A percentile compares a stretch with the other conserved stretches of the same genome.
Evolutionary conservation across 345 rosid genomes (phyloP).

Genomic region (Eucalyptus curtisii): DNA sequence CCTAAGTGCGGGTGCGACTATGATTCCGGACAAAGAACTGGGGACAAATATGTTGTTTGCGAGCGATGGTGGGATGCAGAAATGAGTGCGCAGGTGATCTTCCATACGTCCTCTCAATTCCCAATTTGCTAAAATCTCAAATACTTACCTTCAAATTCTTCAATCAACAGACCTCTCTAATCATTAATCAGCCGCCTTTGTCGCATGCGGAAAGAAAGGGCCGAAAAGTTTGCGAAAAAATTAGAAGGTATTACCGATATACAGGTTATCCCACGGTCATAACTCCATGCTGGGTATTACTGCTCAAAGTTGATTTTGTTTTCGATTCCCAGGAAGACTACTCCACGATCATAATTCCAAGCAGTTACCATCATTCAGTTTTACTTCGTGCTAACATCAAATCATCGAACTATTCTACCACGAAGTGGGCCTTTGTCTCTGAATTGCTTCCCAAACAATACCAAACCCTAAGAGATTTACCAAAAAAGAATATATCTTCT

Average conservation of each 20-base stretch:
- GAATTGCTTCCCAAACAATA: background rate
- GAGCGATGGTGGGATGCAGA: background rate
- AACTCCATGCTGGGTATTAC: background rate
- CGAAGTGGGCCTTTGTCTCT: background rate
- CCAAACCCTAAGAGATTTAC: background rate
- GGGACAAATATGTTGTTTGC: background rate
- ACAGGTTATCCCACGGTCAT: background rate
- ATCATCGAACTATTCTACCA: background rate
- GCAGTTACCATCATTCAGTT: background rate
- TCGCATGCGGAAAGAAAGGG: background rate
- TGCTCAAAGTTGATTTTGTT: background rate
- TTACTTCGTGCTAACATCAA: background rate
- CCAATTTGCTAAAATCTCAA: background rate
- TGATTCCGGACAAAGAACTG: background rate
- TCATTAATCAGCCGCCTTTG: background rate
- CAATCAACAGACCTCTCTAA: background rate
- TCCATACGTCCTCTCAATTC: background rate
- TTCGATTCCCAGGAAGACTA: background rate
- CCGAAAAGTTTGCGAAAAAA: background rate
- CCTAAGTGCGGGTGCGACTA: background rate
- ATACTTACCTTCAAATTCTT: background rate
- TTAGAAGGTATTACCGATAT: background rate
- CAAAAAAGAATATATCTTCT: background rate
- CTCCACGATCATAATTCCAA: background rate
- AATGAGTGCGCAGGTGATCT: background rate